Evolutionary conservation across 2,329 filamentous ascomycete genomes (phyloP), one percentile per base, ranked within the genome.

Genomic region (Clonostachys byssicola): DNA sequence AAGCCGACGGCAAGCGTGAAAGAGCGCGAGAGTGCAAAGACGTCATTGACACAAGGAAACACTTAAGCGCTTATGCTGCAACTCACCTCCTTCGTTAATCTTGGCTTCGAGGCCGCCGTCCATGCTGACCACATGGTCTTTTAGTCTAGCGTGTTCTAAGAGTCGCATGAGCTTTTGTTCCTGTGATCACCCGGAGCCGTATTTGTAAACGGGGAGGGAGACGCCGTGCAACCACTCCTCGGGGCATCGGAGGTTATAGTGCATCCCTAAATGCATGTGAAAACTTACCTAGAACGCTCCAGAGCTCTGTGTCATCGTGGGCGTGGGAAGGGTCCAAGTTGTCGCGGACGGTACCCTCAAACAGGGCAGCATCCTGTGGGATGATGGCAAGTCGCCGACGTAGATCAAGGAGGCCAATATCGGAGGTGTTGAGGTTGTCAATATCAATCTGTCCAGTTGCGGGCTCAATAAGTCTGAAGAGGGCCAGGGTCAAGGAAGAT

Each of bases 401-500:
- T 47, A 99, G 78, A 65, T 99, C 94, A 46, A 95, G 71, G 46
- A 99, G 72, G 4, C 94, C 94, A 60, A 99, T 96, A 5, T 82
- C 83, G 46, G 89, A 92, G 12, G 94, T 96, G 68, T 96, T 88
- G 46, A 99, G 72, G 42, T 81, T 79, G 67, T 99, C 94, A 59
- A 99, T 96, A 57, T 83, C 88, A 57, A 99, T 94, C 59, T 86
- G 79, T 45, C 94, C 94, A 40, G 82, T 81, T 36, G 77, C 81
- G 3, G 92, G 83, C 70, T 99, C 95, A 52, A 99, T 97, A 55
- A 99, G 91, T 45, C 95, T 85, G 80, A 99, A 99, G 17, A 99
- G 75, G 3, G 94, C 86, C 51, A 99, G 76, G 1, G 94, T 97
- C 51, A 99, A 73, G 10, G 91, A 96, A 51, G 89, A 95, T 73